Conservation (phyloP, 176 grass and related monocot species). For the Oryza coarctata region DNA sequence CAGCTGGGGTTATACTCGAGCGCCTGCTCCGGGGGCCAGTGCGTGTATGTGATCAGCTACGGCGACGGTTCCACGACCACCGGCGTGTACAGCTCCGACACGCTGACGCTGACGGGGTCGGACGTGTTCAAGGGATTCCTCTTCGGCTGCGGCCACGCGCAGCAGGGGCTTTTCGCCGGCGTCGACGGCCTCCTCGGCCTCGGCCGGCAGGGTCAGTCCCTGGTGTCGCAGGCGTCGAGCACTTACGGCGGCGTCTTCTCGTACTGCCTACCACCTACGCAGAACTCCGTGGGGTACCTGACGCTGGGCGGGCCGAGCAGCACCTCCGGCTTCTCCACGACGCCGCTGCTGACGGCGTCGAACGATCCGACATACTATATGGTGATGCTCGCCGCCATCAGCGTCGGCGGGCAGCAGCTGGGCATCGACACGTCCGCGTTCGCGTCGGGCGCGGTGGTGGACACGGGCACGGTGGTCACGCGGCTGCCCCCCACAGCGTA, state of each 20-base stretch:
- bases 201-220: constrained; percentile 47
- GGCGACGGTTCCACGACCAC: constrained; percentile 72
- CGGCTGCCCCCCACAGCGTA: constrained; percentile 70
- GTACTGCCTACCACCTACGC: constrained; percentile 77
- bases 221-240: constrained; percentile 53
- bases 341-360: constrained; percentile 51
- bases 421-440: constrained; percentile 44
- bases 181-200: constrained; percentile 75
- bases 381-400: constrained; percentile 56
- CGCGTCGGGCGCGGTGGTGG: constrained; percentile 61
- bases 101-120: constrained; percentile 44
- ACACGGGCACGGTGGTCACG: constrained; percentile 86
- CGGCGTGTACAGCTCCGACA: constrained; percentile 71
- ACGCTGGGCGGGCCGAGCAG: constrained; percentile 42
- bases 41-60: constrained; percentile 69
- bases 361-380: constrained; percentile 63
- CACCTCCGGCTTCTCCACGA: constrained; percentile 42
- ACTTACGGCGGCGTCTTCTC: constrained; percentile 71
- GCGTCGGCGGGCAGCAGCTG: constrained; percentile 59
- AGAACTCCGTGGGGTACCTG: constrained; percentile 57
- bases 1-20: constrained; percentile 32
- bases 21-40: constrained; percentile 45
- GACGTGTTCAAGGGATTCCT: constrained; percentile 35
- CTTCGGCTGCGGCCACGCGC: constrained; percentile 72
- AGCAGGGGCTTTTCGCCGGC: constrained; percentile 52